Percentiles rank a stretch among this genome's conserved stretches.
Evolutionary conservation across 2,329 filamentous ascomycete genomes (phyloP).

Genomic region (Apiospora malaysiana): DNA sequence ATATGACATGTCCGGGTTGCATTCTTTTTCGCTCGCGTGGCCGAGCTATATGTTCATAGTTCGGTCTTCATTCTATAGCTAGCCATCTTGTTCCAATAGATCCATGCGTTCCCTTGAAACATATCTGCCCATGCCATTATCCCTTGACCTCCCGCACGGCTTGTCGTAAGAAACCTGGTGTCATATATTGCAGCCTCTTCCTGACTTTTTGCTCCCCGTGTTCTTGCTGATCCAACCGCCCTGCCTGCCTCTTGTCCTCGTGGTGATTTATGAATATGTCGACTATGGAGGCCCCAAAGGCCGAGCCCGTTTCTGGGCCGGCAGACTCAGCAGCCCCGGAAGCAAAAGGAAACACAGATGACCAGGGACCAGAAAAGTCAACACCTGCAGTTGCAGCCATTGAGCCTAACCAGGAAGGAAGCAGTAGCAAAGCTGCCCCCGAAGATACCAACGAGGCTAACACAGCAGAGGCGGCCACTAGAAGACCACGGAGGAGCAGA

Average conservation of each 20-base stretch:
- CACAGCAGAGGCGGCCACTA: not conserved
- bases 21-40: not conserved
- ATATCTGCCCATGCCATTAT: slow-evolving; percentile 2
- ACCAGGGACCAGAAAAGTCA: not conserved
- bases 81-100: slow-evolving; percentile 17
- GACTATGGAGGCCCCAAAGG: not conserved
- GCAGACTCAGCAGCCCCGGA: not conserved
- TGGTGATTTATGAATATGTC: not conserved
- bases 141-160: slow-evolving; percentile 1
- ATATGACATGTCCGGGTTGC: slow-evolving; percentile 1
- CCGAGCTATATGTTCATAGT: slow-evolving; percentile 10
- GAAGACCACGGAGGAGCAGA: not conserved
- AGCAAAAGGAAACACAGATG: not conserved
- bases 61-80: not conserved
- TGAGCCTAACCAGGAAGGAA: not conserved
- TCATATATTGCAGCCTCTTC: not conserved
- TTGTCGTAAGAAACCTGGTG: slow-evolving; percentile 3
- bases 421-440: not conserved
- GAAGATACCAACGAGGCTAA: not conserved
- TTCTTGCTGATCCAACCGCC: not conserved
- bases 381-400: not conserved
- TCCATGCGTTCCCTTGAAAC: slow-evolving; percentile 13
- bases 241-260: too few relatives aligned
- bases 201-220: not conserved
- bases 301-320: not conserved